phyloP scores from a whole-genome alignment of 2,329 filamentous ascomycete species.

The Thielaviopsis ethacetica region DNA sequence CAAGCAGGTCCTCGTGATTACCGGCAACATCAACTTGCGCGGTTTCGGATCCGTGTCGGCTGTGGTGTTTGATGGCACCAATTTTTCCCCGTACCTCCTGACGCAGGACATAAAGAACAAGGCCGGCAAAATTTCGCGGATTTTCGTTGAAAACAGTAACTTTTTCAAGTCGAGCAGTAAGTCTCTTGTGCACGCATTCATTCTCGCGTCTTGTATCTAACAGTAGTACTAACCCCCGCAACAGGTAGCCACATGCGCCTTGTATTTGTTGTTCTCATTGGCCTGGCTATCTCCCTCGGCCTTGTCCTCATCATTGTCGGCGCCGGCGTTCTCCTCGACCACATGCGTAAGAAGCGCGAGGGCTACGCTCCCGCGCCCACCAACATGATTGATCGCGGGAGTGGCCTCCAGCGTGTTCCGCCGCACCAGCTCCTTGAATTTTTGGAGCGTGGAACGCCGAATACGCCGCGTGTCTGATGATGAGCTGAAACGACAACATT shows the following conservation, averaged over 20 bases:
- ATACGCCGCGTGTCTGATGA: slow-evolving; percentile 24
- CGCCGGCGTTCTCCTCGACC: slow-evolving; percentile 57
- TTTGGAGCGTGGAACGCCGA: slow-evolving; percentile 32
- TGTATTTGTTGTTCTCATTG: slow-evolving; percentile 67
- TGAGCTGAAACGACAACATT: not conserved
- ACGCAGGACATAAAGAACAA: slow-evolving; percentile 50
- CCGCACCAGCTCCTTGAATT: slow-evolving; percentile 43
- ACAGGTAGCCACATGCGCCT: slow-evolving; percentile 45
- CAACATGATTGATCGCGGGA: slow-evolving; percentile 42
- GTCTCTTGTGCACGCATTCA: slow-evolving; percentile 17
- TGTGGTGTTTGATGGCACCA: slow-evolving; percentile 72
- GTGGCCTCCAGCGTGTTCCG: slow-evolving; percentile 42
- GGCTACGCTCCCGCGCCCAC: slow-evolving; percentile 68
- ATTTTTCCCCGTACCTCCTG: slow-evolving; percentile 63
- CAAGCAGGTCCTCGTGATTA: slow-evolving; percentile 61
- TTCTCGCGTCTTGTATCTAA: not conserved
- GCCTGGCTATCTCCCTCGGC: slow-evolving; percentile 59
- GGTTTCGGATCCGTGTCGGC: slow-evolving; percentile 69
- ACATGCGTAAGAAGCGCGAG: slow-evolving; percentile 58
- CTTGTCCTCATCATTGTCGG: slow-evolving; percentile 65
- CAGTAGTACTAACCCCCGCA: slow-evolving; percentile 14
- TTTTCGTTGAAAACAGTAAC: slow-evolving; percentile 70
- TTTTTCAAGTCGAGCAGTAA: slow-evolving; percentile 53
- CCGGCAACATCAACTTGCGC: slow-evolving; percentile 64
- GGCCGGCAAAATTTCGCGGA: slow-evolving; percentile 57